Base-by-base conservation (phyloP, 805 yeast species). In the Myxozyma mucilagina region DNA sequence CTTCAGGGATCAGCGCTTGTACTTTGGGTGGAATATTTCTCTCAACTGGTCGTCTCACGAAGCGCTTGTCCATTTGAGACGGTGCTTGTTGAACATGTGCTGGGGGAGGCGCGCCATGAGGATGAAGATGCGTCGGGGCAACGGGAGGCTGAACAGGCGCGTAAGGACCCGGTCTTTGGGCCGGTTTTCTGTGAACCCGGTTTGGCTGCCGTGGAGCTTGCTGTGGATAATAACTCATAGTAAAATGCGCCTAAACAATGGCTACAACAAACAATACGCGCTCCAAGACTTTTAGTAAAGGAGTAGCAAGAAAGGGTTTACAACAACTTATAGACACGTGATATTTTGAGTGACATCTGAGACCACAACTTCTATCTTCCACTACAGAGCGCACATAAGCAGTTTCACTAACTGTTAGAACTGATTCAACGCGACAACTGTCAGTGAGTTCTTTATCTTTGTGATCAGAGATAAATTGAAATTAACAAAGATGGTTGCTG, bases 1-100 rank as follows among this genome's bases (percentile, higher is more conserved):
- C 85, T 69, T 90, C 89, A 6, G 93, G 90, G 7, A 89, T 73
- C 20, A 80, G 68, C 6, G 73, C 71, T 58, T 76, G 78, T 32
- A 84, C 71, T 43, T 78, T 73, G 10, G 75, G 74, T 1, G 86
- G 82, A 49, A 85, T 76, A 52, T 80, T 76, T 38, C 80, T 71
- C 69, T 84, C 87, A 3, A 86, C 82, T 1, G 88, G 88, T 59
- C 76, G 51, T 72, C 55, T 62, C 36, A 64, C 67, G 64, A 24
- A 70, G 42, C 57, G 62, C 54, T 61, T 59, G 24, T 63, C 67
- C 55, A 63, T 44, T 43, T 60, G 65, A 8, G 54, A 2, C 57
- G 52, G 64, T 4, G 50, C 58, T 14, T 47, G 62, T 52, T 49
- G 55, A n/a, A 36, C 55, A 42, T 56, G 61, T 31, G 56, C 63